Conservation (phyloP, 129 eudicot genomes). For the Gnaphalium uliginosum region DNA sequence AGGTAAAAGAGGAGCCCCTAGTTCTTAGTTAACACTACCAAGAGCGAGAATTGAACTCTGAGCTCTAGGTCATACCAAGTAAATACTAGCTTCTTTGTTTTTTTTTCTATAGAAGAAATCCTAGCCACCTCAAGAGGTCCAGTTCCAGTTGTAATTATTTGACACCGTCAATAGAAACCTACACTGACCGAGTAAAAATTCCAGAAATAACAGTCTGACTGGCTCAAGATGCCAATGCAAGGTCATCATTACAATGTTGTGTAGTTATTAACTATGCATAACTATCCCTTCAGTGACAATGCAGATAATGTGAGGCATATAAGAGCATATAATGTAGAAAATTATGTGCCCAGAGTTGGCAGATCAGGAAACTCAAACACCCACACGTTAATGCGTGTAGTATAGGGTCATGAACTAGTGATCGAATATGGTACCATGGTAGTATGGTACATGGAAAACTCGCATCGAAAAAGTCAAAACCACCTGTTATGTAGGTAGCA, state of each 20-base stretch:
- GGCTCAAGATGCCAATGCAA: not conserved
- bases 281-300: not conserved
- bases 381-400: not conserved
- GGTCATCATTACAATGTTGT: not conserved
- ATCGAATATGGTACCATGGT: too few species aligned
- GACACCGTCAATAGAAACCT: not conserved
- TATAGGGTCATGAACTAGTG: not conserved
- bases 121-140: not conserved
- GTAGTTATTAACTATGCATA: not conserved
- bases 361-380: not conserved
- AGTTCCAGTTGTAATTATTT: not conserved
- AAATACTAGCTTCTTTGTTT: not conserved
- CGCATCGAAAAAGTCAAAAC: not conserved
- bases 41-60: not conserved
- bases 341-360: not conserved
- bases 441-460: not conserved
- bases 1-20: not conserved
- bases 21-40: not conserved
- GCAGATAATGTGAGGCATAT: not conserved
- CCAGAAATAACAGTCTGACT: not conserved
- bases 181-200: not conserved
- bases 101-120: too few species aligned
- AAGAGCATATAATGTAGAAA: not conserved
- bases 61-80: not conserved
- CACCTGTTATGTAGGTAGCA: not conserved